Evolutionary conservation across 2,329 filamentous ascomycete species (phyloP).

Genomic region (Penicillium palitans): DNA sequence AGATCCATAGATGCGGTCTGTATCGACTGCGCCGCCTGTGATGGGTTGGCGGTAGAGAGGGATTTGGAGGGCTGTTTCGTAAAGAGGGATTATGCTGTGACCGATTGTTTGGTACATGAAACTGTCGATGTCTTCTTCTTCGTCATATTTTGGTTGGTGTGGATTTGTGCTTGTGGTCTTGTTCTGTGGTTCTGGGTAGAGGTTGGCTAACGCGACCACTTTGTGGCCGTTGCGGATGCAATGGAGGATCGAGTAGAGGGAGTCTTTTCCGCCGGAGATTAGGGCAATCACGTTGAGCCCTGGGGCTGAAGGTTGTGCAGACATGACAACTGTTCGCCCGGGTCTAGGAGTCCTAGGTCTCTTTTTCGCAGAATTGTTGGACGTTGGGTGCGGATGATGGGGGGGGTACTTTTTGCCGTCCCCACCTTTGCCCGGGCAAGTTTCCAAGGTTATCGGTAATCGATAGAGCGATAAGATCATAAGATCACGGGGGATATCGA

Average conservation of each 20-base stretch:
- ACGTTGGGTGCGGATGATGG: slow-evolving; percentile 7
- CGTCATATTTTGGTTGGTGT: slow-evolving; percentile 16
- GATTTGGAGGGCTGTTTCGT: slow-evolving; percentile 73
- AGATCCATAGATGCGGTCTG: slow-evolving; percentile 67
- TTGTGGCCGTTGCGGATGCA: slow-evolving; percentile 82
- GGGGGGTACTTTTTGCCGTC: slow-evolving; percentile 10
- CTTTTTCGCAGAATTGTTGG: slow-evolving; percentile 5
- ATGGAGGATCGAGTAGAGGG: slow-evolving; percentile 88
- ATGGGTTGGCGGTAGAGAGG: slow-evolving; percentile 84
- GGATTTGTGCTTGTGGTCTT: background rate
- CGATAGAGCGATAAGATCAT: slow-evolving; percentile 4
- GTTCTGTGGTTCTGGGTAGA: slow-evolving; percentile 60
- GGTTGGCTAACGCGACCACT: slow-evolving; percentile 84
- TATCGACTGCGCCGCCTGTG: slow-evolving; percentile 67
- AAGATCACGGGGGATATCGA: background rate
- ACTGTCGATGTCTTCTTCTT: slow-evolving; percentile 74
- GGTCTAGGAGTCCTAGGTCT: background rate
- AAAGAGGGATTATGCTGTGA: slow-evolving; percentile 81
- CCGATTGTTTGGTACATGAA: slow-evolving; percentile 99
- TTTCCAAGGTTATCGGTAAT: slow-evolving; percentile 6
- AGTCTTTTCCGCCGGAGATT: slow-evolving; percentile 96
- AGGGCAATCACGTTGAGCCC: slow-evolving; percentile 77
- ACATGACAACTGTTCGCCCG: slow-evolving; percentile 24
- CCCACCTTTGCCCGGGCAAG: slow-evolving; percentile 7
- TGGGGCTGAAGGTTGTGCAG: slow-evolving; percentile 26